These are phyloP conservation scores for Elsinoe necatrix DNA, from an alignment of 2,329 filamentous ascomycete species.

Conservation along the genomic window DNA sequence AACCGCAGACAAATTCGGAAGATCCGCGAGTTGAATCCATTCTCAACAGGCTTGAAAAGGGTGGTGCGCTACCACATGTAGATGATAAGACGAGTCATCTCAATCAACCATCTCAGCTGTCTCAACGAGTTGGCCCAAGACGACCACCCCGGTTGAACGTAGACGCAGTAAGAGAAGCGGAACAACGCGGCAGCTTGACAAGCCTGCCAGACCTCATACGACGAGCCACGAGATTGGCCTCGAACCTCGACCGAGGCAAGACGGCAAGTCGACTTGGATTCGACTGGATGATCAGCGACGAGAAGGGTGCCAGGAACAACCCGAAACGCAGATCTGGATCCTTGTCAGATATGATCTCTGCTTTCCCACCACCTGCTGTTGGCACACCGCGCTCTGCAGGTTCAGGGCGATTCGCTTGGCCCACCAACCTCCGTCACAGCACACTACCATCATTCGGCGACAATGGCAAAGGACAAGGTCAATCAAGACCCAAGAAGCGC, in stretches of 20 bases:
- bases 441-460: conserved; percentile 17
- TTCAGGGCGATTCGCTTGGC: conserved; percentile 16
- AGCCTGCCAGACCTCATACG: conserved; percentile 86
- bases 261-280: conserved; percentile 53
- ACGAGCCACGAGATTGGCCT: conserved; percentile 75
- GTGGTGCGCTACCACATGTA: conserved; percentile 27
- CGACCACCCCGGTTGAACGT: conserved; percentile 70
- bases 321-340: conserved; percentile 40
- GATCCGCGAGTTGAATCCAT: conserved; percentile 25
- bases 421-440: conserved; percentile 16
- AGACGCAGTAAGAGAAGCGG: conserved; percentile 69
- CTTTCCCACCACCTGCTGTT: conserved; percentile 53
- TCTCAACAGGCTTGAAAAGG: conserved; percentile 27
- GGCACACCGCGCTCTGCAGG: conserved; percentile 26
- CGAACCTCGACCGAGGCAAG: conserved; percentile 76
- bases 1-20: conserved; percentile 14
- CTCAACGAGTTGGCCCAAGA: conserved; percentile 35
- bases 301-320: conserved; percentile 25
- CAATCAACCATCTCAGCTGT: conserved; percentile 28
- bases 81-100: conserved; percentile 26
- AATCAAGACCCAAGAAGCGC: conserved; percentile 35
- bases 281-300: conserved; percentile 33
- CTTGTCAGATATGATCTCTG: conserved; percentile 56
- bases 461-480: conserved; percentile 11
- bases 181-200: conserved; percentile 80